Evolutionary conservation across 495 filamentous ascomycete species (phyloP), one percentile per base, ranked within the genome.

Genomic region (Talaromyces ruber): DNA sequence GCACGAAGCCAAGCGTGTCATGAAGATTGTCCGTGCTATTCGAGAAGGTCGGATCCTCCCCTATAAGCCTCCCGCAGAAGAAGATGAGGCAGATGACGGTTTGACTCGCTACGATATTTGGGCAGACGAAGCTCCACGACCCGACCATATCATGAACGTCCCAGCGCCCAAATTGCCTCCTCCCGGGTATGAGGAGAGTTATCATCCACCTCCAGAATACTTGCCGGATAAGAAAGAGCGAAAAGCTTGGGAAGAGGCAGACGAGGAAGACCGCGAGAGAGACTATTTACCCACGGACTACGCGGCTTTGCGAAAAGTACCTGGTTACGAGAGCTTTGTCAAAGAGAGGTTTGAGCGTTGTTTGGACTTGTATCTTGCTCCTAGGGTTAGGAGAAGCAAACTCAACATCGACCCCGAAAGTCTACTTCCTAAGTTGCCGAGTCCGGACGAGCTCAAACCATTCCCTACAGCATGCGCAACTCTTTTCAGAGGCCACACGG

Each of bases 21-120:
- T 97, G 92, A 98, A 98, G 79, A 87, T 98, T 65, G 94, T 97
- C 43, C 91, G 89, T 70, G 94, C 94, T 24, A 98, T 98, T 63
- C 82, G 87, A 47, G 93, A 98, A 75, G 95, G 95, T 32, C 86
- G 92, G 30, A 98, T 98, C 61, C 78, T 96, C 64, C 94, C 94
- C 18, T 96, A 94, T 74, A 91, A 88, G 70, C 85, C 92, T 1
- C 89, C 89, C 12, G 79, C 85, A 65, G 88, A 93, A 68, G 82
- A 84, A 54, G 84, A 89, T 62, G 84, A 88, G 63, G 84, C 88
- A 66, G 81, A 90, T 30, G 78, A 87, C 7, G 82, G 88, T 60
- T 69, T 90, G 26, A 84, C 88, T 62, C 86, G 86, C 57, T 97
- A 94, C 68, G 94, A 98, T 70, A 81, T 98, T 64, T 98, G 94